Conservation (phyloP, 1,284 basidiomycete genomes). For the Ustilago esculenta region DNA sequence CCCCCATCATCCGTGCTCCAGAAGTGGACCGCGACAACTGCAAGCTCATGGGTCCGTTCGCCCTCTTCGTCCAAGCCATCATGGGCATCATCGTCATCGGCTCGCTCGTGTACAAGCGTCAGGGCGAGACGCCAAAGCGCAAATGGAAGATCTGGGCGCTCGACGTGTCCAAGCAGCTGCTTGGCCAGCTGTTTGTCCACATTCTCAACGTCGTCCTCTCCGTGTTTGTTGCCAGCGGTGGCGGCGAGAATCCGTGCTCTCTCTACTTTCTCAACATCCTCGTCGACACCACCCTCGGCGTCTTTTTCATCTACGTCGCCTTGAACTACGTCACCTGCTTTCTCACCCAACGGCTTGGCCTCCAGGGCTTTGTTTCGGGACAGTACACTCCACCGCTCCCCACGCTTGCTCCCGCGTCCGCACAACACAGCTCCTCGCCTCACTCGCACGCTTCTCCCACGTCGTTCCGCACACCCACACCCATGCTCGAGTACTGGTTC, state of each 20-base stretch:
- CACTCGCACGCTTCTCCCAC: constrained; percentile 12
- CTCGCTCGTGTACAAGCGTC: constrained; percentile 86
- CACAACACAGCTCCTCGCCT: neutral
- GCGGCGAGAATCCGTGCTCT: constrained; percentile 60
- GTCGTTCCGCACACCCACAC: constrained; percentile 20
- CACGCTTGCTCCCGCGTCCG: constrained; percentile 5
- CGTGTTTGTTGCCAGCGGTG: constrained; percentile 46
- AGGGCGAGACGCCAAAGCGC: constrained; percentile 82
- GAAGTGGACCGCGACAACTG: constrained; percentile 57
- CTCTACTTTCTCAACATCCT: constrained; percentile 91
- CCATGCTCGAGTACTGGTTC: constrained; percentile 74
- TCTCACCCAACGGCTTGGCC: constrained; percentile 74
- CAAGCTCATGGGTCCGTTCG: constrained; percentile 58
- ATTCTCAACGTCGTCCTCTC: constrained; percentile 78
- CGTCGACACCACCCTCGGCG: constrained; percentile 91
- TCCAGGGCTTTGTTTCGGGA: constrained; percentile 84
- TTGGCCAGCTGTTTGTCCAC: constrained; percentile 91
- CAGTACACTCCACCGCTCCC: constrained; percentile 72
- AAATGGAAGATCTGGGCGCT: constrained; percentile 87
- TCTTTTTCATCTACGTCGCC: constrained; percentile 82
- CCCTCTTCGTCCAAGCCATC: constrained; percentile 74
- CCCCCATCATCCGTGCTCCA: constrained; percentile 27
- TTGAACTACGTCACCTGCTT: constrained; percentile 78
- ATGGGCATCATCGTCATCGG: constrained; percentile 88
- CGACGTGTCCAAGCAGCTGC: constrained; percentile 76